phyloP scores from a whole-genome alignment of 75 land plant species.

The Picea glauca region DNA sequence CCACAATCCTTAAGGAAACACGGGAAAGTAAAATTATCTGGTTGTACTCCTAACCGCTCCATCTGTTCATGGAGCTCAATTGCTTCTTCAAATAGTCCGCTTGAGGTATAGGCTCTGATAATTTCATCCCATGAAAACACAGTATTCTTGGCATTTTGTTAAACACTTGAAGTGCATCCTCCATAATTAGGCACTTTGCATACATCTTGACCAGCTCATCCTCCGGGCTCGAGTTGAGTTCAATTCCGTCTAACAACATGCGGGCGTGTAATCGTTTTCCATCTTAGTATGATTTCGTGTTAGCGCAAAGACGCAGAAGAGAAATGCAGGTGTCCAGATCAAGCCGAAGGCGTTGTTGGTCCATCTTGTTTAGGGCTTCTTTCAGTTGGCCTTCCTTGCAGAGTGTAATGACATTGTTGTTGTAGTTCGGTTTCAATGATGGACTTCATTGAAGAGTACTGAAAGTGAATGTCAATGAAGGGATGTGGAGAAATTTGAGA shows the following conservation, averaged over 20 bases:
- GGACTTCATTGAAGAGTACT: too few species aligned
- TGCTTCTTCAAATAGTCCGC: conserved; percentile 10
- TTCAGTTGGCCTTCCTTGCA: background rate
- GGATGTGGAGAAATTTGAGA: too few species aligned
- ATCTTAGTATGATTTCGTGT: background rate
- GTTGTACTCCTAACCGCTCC: conserved; percentile 19
- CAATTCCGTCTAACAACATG: background rate
- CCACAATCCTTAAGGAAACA: too few species aligned
- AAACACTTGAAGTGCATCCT: conserved; percentile 8
- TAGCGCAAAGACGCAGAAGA: background rate
- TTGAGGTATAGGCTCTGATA: conserved; percentile 30
- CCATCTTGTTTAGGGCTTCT: background rate
- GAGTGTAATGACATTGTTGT: background rate
- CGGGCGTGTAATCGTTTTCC: background rate
- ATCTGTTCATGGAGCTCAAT: conserved; percentile 23
- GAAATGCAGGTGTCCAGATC: background rate
- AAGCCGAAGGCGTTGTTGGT: background rate
- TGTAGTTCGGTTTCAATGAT: too few species aligned
- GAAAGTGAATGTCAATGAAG: too few species aligned
- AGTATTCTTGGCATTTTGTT: conserved; percentile 1
- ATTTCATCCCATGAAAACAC: conserved; percentile 33
- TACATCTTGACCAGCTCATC: background rate
- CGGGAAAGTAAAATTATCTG: too few species aligned
- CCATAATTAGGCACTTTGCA: background rate
- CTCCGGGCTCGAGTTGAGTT: background rate